A percentile compares a stretch with the other conserved stretches of the same genome.
Conservation (phyloP, 1,284 basidiomycete species). For the Peniophora sp. region DNA sequence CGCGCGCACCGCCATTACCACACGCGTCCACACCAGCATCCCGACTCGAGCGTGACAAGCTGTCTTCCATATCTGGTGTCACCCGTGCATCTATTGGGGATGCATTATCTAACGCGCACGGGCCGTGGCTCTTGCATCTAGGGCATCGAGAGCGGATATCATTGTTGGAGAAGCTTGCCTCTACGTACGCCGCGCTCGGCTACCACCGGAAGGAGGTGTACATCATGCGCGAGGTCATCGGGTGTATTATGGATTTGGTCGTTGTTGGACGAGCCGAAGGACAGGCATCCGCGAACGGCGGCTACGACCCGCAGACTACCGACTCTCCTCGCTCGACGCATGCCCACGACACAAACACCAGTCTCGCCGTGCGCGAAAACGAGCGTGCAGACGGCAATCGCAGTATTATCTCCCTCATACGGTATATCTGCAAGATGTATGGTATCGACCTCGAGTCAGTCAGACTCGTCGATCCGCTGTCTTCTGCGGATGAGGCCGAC, state of each 20-base stretch:
- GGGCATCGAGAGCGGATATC: slow-evolving; percentile 68
- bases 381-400: slow-evolving; percentile 75
- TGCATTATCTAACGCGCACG: slow-evolving; percentile 63
- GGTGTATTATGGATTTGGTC: slow-evolving; percentile 72
- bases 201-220: slow-evolving; percentile 83
- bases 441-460: slow-evolving; percentile 74
- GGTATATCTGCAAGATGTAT: slow-evolving; percentile 67
- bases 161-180: slow-evolving; percentile 62
- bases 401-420: slow-evolving; percentile 67
- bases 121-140: slow-evolving; percentile 80
- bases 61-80: slow-evolving; percentile 62
- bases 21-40: slow-evolving; percentile 33
- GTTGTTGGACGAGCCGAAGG: slow-evolving; percentile 68
- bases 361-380: slow-evolving; percentile 60
- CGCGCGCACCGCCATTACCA: slow-evolving; percentile 46
- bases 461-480: slow-evolving; percentile 28
- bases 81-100: slow-evolving; percentile 59
- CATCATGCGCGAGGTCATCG: slow-evolving; percentile 76
- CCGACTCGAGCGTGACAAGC: slow-evolving; percentile 46
- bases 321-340: slow-evolving; percentile 14
- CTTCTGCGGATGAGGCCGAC: slow-evolving; percentile 15
- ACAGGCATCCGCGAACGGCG: slow-evolving; percentile 22
- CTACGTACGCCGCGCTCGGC: slow-evolving; percentile 70
- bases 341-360: slow-evolving; percentile 22
- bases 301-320: slow-evolving; percentile 7